Conservation (phyloP, 2,329 filamentous ascomycete genomes). For the Venturiaceae sp. region DNA sequence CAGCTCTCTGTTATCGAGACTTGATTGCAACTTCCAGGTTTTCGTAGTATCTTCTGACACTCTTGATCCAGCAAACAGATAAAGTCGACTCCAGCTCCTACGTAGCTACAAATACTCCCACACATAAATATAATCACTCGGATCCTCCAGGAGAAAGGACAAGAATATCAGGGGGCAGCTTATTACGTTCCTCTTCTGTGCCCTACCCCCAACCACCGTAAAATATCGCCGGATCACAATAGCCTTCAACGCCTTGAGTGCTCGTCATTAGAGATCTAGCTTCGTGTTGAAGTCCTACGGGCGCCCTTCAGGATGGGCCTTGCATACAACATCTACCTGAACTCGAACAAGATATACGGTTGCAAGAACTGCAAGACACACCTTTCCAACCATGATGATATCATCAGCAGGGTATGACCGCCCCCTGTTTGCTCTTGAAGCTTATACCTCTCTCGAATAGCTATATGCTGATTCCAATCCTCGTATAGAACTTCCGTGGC, state of each 20-base stretch:
- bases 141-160: background rate
- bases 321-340: slow-evolving; percentile 84
- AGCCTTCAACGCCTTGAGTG: background rate
- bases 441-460: background rate
- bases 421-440: too few species aligned
- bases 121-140: background rate
- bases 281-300: background rate
- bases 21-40: background rate
- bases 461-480: background rate
- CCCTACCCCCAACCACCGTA: background rate
- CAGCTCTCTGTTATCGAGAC: background rate
- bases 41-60: background rate
- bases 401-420: slow-evolving; percentile 85
- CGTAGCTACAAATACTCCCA: background rate
- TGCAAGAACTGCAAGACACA: slow-evolving; percentile 93
- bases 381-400: slow-evolving; percentile 88
- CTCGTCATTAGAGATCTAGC: background rate
- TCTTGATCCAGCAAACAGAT: background rate
- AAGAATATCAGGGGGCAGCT: background rate
- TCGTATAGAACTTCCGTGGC: slow-evolving; percentile 80
- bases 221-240: background rate
- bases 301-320: slow-evolving; percentile 57
- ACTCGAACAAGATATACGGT: slow-evolving; percentile 77
- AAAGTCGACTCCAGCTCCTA: background rate
- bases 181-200: too few species aligned